Conservation (phyloP, 768 basidiomycete species). For the Steccherinum ochraceum region DNA sequence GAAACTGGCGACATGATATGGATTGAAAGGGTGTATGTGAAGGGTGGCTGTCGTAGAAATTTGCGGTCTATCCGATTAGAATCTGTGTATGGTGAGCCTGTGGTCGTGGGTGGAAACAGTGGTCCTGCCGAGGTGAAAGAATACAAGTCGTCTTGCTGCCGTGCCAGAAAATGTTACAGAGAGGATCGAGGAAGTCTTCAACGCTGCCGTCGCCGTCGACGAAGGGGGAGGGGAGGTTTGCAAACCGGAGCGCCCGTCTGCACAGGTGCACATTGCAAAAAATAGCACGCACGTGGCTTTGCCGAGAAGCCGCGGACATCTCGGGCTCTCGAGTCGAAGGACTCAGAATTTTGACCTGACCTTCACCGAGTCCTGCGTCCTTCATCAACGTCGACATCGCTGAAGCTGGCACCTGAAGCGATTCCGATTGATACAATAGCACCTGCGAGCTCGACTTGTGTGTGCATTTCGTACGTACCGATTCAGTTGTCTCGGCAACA, state of each 20-base stretch:
- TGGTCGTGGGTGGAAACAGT: conserved; percentile 12
- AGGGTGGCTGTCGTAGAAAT: conserved; percentile 14
- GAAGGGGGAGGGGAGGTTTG: neutral
- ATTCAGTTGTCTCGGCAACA: too few species aligned
- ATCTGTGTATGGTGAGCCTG: conserved; percentile 14
- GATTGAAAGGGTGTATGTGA: conserved; percentile 14
- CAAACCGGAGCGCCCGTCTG: neutral
- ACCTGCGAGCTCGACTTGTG: too few species aligned
- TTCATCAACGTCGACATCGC: too few species aligned
- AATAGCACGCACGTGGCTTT: neutral
- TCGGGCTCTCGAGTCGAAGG: too few species aligned
- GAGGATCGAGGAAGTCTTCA: neutral
- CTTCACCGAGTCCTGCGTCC: conserved; percentile 7
- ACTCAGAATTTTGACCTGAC: too few species aligned
- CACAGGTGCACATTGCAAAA: neutral
- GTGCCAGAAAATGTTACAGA: neutral
- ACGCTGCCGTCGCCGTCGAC: neutral
- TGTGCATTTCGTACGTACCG: too few species aligned
- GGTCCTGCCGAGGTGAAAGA: conserved; percentile 3
- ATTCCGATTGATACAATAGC: too few species aligned
- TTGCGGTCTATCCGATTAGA: conserved; percentile 10
- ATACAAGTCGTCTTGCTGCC: neutral
- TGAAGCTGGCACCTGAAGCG: too few species aligned
- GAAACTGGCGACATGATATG: conserved; percentile 48
- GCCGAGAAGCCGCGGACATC: neutral